phyloP scores from a whole-genome alignment of 2,329 filamentous ascomycete genomes.

The Neofusicoccum parvum region DNA sequence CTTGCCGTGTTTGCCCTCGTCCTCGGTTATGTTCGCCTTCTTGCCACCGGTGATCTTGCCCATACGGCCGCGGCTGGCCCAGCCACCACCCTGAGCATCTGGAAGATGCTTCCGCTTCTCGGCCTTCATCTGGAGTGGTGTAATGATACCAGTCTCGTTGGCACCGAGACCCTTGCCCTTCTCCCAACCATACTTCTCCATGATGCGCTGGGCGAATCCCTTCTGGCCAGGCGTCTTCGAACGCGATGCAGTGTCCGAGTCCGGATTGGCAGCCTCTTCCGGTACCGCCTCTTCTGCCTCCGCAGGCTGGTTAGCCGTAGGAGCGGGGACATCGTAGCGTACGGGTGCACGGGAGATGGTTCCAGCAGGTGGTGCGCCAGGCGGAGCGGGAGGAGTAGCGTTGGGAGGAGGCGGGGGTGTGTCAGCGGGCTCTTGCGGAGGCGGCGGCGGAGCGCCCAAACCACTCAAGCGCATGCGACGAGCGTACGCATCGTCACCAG shows the following conservation, averaged over 20 bases:
- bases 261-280: slow-evolving; percentile 17
- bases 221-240: slow-evolving; percentile 75
- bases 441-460: slow-evolving; percentile 31
- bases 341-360: slow-evolving; percentile 79
- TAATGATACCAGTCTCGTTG: slow-evolving; percentile 77
- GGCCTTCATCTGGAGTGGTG: slow-evolving; percentile 69
- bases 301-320: slow-evolving; percentile 47
- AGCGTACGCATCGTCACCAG: slow-evolving; percentile 70
- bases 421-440: slow-evolving; percentile 26
- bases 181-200: slow-evolving; percentile 93
- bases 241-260: slow-evolving; percentile 46
- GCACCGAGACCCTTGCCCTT: slow-evolving; percentile 87
- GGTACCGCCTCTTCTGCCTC: slow-evolving; percentile 49
- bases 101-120: slow-evolving; percentile 80
- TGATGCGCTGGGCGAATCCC: slow-evolving; percentile 83
- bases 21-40: slow-evolving; percentile 49
- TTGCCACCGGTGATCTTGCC: slow-evolving; percentile 82
- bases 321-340: slow-evolving; percentile 63
- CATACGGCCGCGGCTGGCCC: slow-evolving; percentile 65
- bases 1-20: slow-evolving; percentile 40
- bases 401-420: slow-evolving; percentile 14
- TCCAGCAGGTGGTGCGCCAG: slow-evolving; percentile 41
- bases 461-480: slow-evolving; percentile 61
- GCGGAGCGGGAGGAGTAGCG: slow-evolving; percentile 32
- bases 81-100: slow-evolving; percentile 78